A percentile compares a stretch with the other conserved stretches of the same genome.
Conservation (phyloP, 1,284 basidiomycete species). For the Trichosporon sp. region DNA sequence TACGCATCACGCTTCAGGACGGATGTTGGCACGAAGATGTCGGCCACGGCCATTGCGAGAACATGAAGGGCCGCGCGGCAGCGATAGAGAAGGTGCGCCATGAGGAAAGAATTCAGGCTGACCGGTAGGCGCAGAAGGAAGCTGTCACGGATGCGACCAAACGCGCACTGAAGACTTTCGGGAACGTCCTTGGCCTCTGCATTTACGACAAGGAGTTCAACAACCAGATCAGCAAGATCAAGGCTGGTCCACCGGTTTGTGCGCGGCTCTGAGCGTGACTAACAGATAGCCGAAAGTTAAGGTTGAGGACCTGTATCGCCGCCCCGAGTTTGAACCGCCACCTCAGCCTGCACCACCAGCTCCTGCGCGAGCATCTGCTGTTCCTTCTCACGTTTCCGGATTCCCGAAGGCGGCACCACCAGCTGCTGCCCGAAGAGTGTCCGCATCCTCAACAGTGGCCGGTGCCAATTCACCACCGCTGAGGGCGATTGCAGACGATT, state of each 20-base stretch:
- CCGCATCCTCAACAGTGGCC: not conserved
- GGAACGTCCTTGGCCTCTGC: constrained; percentile 91
- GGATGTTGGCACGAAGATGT: constrained; percentile 89
- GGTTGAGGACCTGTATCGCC: constrained; percentile 64
- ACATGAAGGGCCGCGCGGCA: constrained; percentile 73
- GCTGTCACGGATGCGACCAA: constrained; percentile 94
- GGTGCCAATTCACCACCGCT: not conserved
- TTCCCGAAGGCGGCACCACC: constrained; percentile 12
- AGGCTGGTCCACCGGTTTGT: constrained; percentile 65
- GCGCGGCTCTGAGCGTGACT: not conserved
- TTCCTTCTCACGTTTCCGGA: constrained; percentile 21
- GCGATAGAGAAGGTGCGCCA: constrained; percentile 82
- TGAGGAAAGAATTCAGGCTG: not conserved
- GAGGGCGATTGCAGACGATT: not conserved
- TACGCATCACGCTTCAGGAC: constrained; percentile 81
- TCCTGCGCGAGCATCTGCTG: constrained; percentile 24
- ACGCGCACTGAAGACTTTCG: constrained; percentile 83
- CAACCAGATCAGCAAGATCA: constrained; percentile 78
- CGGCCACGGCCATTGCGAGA: constrained; percentile 84
- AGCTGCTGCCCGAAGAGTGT: not conserved
- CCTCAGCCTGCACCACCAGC: constrained; percentile 39
- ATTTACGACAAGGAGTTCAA: constrained; percentile 88
- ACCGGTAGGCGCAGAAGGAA: constrained; percentile 84
- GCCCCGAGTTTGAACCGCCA: constrained; percentile 63
- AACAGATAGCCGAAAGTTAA: constrained; percentile 67